Evolutionary conservation across 768 basidiomycete genomes (phyloP).

Genomic region (Leccinum sublutescens): DNA sequence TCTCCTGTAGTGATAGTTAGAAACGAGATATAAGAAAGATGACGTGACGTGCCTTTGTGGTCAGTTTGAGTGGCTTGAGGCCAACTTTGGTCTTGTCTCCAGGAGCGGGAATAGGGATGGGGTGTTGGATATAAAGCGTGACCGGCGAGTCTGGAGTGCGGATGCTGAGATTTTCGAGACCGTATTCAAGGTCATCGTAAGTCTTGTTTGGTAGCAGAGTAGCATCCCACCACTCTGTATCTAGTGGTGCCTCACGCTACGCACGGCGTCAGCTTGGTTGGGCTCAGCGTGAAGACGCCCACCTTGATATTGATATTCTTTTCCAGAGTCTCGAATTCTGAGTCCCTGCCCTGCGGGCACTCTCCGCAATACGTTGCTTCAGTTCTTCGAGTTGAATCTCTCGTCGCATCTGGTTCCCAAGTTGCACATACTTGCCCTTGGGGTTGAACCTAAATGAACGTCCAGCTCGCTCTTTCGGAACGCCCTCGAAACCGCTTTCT

Average conservation of each 20-base stretch:
- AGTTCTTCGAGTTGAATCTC: slow-evolving; percentile 84
- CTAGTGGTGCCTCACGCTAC: slow-evolving; percentile 83
- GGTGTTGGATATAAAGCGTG: slow-evolving; percentile 92
- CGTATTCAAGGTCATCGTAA: slow-evolving; percentile 71
- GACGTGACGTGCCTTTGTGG: slow-evolving; percentile 62
- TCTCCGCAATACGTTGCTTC: slow-evolving; percentile 90
- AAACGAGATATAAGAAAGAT: neutral
- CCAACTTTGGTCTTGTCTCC: slow-evolving; percentile 77
- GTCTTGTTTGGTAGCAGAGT: slow-evolving; percentile 75
- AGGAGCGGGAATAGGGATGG: slow-evolving; percentile 92
- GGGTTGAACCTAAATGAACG: slow-evolving; percentile 82
- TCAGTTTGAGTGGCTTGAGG: slow-evolving; percentile 88
- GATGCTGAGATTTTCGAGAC: slow-evolving; percentile 60
- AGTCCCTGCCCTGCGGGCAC: slow-evolving; percentile 91
- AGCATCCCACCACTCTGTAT: slow-evolving; percentile 97
- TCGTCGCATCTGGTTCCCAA: slow-evolving; percentile 68
- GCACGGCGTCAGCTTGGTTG: slow-evolving; percentile 3
- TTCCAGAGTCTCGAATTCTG: slow-evolving; percentile 89
- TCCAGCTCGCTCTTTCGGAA: slow-evolving; percentile 67
- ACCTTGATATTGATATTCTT: slow-evolving; percentile 73
- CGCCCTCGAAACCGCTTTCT: slow-evolving; percentile 69
- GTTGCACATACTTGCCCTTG: slow-evolving; percentile 86
- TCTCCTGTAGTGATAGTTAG: slow-evolving; percentile 49
- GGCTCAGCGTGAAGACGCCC: slow-evolving; percentile 17
- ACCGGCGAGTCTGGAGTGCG: slow-evolving; percentile 70